phyloP scores from a whole-genome alignment of 306 rosid species.

The Vicia faba region DNA sequence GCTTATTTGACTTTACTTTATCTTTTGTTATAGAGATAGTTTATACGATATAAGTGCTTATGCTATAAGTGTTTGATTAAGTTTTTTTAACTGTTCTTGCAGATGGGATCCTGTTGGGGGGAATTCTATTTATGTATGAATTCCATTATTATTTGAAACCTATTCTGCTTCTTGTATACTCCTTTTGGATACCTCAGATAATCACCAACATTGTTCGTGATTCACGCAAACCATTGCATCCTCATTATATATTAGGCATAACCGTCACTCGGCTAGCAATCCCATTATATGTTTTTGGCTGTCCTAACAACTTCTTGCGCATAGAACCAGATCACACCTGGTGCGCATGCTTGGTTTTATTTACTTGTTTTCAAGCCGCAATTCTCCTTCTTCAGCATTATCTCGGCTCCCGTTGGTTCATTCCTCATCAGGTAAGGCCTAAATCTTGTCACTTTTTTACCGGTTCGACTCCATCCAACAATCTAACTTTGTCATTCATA shows the following conservation, averaged over 20 bases:
- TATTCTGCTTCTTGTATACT: conserved; percentile 81
- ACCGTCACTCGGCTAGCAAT: conserved; percentile 82
- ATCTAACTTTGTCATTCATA: conserved; percentile 34
- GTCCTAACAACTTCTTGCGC: conserved; percentile 96
- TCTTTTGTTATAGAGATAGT: not conserved
- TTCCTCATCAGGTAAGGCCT: conserved; percentile 86
- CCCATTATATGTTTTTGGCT: conserved; percentile 85
- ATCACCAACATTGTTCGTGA: conserved; percentile 84
- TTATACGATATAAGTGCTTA: not conserved
- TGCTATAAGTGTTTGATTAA: not conserved
- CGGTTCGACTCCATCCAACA: conserved; percentile 1
- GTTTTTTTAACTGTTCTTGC: conserved; percentile 40
- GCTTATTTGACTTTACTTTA: not conserved
- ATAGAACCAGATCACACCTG: conserved; percentile 77
- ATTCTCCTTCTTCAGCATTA: conserved; percentile 93
- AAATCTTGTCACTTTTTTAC: conserved; percentile 9
- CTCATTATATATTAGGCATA: conserved; percentile 88
- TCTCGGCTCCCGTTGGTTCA: conserved; percentile 96
- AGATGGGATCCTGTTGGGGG: conserved; percentile 98
- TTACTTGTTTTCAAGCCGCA: conserved; percentile 73
- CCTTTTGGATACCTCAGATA: conserved; percentile 98
- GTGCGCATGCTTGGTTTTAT: conserved; percentile 70
- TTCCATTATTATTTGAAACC: conserved; percentile 82
- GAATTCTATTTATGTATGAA: conserved; percentile 93
- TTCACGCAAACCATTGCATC: conserved; percentile 95